Percentiles rank a stretch among this genome's conserved stretches.
Conservation (phyloP, 495 filamentous ascomycete species). For the Hyaloscypha hepaticicola region DNA sequence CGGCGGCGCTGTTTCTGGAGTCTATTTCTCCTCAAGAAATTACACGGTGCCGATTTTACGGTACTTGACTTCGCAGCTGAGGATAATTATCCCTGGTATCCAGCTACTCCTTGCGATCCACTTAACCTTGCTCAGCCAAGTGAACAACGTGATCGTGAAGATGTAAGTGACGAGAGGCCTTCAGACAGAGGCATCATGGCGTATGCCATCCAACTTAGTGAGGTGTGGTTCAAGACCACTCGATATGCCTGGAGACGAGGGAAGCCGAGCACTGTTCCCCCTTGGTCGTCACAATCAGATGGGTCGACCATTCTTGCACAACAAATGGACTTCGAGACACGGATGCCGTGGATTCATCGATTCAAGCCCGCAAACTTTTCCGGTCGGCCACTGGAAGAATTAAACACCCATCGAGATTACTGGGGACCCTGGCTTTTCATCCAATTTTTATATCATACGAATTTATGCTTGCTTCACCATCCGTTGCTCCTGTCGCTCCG, state of each 20-base stretch:
- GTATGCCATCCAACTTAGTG: constrained; percentile 48
- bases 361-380: constrained; percentile 46
- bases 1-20: constrained; percentile 50
- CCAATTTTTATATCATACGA: constrained; percentile 51
- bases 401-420: constrained; percentile 44
- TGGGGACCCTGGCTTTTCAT: constrained; percentile 51
- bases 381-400: constrained; percentile 40
- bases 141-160: background rate
- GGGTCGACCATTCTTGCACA: constrained; percentile 47
- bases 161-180: background rate
- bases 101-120: constrained; percentile 34
- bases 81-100: constrained; percentile 38
- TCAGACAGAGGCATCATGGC: constrained; percentile 46
- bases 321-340: constrained; percentile 50
- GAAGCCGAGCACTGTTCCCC: constrained; percentile 43
- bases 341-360: constrained; percentile 46
- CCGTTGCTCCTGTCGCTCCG: constrained; percentile 46
- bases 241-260: constrained; percentile 47
- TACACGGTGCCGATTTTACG: constrained; percentile 46
- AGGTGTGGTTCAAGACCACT: constrained; percentile 44
- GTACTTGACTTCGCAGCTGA: constrained; percentile 40
- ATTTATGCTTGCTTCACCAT: constrained; percentile 48
- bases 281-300: constrained; percentile 51
- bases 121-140: background rate
- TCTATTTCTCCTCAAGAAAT: constrained; percentile 45